Evolutionary conservation across 192 early-diverging fungal genomes (phyloP).

Genomic region (Chytriomyces hyalinus): DNA sequence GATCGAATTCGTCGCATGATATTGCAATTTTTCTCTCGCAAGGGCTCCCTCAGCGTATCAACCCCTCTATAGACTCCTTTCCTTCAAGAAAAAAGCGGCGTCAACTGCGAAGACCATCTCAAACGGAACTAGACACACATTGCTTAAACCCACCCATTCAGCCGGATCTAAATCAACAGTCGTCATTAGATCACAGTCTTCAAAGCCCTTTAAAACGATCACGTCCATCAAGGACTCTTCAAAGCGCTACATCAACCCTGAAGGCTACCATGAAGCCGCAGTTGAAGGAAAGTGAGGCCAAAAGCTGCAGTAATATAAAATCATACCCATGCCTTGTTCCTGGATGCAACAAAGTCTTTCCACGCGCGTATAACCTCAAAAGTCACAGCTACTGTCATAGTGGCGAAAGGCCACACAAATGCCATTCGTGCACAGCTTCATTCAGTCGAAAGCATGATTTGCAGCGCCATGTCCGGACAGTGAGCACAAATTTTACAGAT

Average conservation of each 20-base stretch:
- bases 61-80: background rate
- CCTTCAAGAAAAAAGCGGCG: background rate
- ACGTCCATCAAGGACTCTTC: background rate
- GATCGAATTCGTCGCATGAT: background rate
- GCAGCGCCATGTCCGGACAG: constrained; percentile 54
- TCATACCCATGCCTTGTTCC: constrained; percentile 43
- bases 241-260: no score
- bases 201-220: background rate
- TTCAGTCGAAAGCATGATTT: constrained; percentile 83
- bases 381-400: constrained; percentile 74
- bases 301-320: background rate
- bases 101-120: background rate
- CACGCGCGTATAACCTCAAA: constrained; percentile 79
- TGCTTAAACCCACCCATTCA: background rate
- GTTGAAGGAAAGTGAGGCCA: background rate
- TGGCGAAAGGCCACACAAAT: constrained; percentile 59
- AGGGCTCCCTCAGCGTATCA: background rate
- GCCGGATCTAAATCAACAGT: no score
- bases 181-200: no score
- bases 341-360: constrained; percentile 74
- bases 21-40: background rate
- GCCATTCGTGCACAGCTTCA: constrained; percentile 64
- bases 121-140: background rate
- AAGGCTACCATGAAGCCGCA: no score
- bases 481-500: background rate